A percentile compares a stretch with the other conserved stretches of the same genome.
Evolutionary conservation across 176 grass and related monocot species (phyloP).

Genomic region (Secale cereale): DNA sequence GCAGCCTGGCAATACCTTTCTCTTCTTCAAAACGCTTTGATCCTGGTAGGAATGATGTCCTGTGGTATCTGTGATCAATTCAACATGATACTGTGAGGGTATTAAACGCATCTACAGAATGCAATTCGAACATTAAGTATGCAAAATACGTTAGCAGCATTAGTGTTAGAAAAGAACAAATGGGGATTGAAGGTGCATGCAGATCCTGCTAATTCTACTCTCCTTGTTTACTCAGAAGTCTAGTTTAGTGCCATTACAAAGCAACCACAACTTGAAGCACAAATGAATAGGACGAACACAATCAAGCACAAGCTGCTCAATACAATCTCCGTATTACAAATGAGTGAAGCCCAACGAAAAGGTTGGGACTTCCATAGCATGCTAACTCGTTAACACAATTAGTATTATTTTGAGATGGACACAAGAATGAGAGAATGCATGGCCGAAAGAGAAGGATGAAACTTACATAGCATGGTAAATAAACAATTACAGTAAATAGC

Average conservation of each 20-base stretch:
- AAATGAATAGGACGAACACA: not conserved
- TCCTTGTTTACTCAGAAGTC: not conserved
- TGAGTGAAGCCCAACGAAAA: not conserved
- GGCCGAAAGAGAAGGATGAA: not conserved
- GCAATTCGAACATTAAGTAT: not conserved
- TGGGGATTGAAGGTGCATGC: not conserved
- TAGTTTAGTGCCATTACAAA: slow-evolving; percentile 11
- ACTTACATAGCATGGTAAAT: slow-evolving; percentile 10
- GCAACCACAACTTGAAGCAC: not conserved
- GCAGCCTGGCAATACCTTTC: slow-evolving; percentile 59
- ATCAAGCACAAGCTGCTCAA: slow-evolving; percentile 7
- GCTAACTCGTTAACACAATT: slow-evolving; percentile 19
- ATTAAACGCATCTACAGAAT: not conserved
- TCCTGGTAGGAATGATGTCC: slow-evolving; percentile 30
- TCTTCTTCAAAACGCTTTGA: slow-evolving; percentile 60
- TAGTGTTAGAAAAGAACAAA: slow-evolving; percentile 12
- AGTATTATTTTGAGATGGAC: not conserved
- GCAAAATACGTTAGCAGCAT: slow-evolving; percentile 4
- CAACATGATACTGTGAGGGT: not conserved
- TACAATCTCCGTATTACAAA: not conserved
- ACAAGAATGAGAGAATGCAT: not conserved
- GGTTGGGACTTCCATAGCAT: not conserved
- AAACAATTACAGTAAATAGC: not conserved
- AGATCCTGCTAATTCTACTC: not conserved
- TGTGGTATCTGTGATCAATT: slow-evolving; percentile 22